Percentiles rank a stretch among this genome's conserved stretches.
phyloP scores from a whole-genome alignment of 176 grass and related monocot species.

The Carex littledalei region DNA sequence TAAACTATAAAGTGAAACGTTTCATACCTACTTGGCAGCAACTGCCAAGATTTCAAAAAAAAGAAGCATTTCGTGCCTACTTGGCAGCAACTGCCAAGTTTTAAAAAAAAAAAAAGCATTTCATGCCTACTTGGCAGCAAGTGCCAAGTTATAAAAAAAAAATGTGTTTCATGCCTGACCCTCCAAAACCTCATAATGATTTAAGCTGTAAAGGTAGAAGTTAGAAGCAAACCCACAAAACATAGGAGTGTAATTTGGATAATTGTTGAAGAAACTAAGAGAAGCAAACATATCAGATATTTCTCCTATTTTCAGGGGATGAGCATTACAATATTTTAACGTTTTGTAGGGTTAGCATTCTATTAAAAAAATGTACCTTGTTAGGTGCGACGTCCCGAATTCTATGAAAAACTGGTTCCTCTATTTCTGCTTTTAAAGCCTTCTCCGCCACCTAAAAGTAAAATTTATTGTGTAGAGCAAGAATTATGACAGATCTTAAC shows the following conservation, averaged over 20 bases:
- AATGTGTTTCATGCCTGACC: neutral
- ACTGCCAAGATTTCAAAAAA: no score
- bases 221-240: neutral
- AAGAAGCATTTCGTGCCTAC: neutral
- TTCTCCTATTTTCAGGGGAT: neutral
- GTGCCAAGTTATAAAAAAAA: no score
- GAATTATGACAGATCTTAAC: neutral
- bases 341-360: neutral
- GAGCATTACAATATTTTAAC: neutral
- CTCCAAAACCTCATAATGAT: neutral
- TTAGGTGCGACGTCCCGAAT: slow-evolving; percentile 93
- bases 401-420: slow-evolving; percentile 63
- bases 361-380: slow-evolving; percentile 50
- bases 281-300: neutral
- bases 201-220: neutral
- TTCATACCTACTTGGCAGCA: neutral
- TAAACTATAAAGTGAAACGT: neutral
- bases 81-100: no score
- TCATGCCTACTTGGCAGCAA: no score
- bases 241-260: neutral
- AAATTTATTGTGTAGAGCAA: slow-evolving; percentile 5
- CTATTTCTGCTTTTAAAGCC: slow-evolving; percentile 61
- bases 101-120: no score
- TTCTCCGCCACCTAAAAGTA: slow-evolving; percentile 64
- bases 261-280: neutral